Base-by-base conservation (phyloP, 129 eudicot genomes). In the Chrysanthemum makinoi region DNA sequence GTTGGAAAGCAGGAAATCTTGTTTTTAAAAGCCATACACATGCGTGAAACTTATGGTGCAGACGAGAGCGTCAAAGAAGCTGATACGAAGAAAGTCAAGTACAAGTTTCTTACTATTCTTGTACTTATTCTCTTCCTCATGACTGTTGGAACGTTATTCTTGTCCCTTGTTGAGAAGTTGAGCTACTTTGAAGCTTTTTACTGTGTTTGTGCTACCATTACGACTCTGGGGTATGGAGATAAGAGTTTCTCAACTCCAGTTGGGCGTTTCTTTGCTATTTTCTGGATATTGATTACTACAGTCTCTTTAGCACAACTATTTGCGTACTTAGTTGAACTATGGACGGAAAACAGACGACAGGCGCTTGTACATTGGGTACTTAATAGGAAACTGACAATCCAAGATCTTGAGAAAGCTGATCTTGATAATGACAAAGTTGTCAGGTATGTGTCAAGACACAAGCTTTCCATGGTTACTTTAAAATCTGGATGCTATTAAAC, bases 211-310 rank as follows among this genome's bases (percentile, higher is more conserved):
- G 85, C 96, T 4, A 91, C 98, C 5, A 80, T 91, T 26, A 88
- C 94, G 26, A 91, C 96, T 50, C 76, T 91, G 2, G 96, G 98
- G 30, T 91, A 91, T 75, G 98, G 98, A 22, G 98, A 91, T 66
- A 85, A 84, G 76, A 88, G 96, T 66, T 91, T 91, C 47, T 86
- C 88, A 4, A 91, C 94, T 0, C 33, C 39, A 70, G 75, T 67
- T 47, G 96, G 97, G 47, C 84, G 97, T 6, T 5, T 91, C 14
- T 91, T 91, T 79, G 96, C 96, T 44, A 48, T 90, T 35, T 61
- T 88, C 66, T 91, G 97, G 97, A 91, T 91, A 70, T 64, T 88
- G 72, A 79, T 80, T 6, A 86, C 91, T 66, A 91, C 96, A 1
- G 66, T 91, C 24, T 88, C 77, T 76, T 83, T 84, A 72, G 97